Evolutionary conservation across 2,329 filamentous ascomycete species (phyloP).

Genomic region (Huntiella decipiens): DNA sequence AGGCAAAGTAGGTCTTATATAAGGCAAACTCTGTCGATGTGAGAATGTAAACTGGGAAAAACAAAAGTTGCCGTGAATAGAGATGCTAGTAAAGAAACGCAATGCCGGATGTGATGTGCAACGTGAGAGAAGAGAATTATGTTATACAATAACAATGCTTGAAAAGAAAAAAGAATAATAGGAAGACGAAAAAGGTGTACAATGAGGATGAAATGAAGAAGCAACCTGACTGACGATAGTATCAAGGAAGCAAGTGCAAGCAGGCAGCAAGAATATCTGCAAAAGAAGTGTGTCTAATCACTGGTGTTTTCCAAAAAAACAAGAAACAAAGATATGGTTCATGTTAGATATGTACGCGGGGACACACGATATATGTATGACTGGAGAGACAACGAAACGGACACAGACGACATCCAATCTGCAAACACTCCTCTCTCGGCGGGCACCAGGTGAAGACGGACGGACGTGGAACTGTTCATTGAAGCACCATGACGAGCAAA

Average conservation of each 20-base stretch:
- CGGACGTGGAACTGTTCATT: too few relatives aligned
- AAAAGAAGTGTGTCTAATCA: not conserved
- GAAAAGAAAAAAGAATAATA: not conserved
- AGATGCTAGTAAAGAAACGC: too few relatives aligned
- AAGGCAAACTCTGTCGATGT: too few relatives aligned
- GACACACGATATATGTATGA: slow-evolving; percentile 4
- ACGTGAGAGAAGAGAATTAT: too few relatives aligned
- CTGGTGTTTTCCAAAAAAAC: slow-evolving; percentile 2
- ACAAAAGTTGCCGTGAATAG: too few relatives aligned
- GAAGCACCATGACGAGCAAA: not conserved
- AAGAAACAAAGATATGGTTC: not conserved
- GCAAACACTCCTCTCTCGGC: not conserved
- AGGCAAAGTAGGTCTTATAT: too few relatives aligned
- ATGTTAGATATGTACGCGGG: slow-evolving; percentile 1
- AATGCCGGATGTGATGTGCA: too few relatives aligned
- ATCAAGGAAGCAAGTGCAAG: not conserved
- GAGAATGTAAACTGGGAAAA: too few relatives aligned
- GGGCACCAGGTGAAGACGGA: not conserved
- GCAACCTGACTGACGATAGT: not conserved
- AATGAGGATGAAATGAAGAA: slow-evolving; percentile 1
- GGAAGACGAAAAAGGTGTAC: not conserved
- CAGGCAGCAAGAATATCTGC: too few relatives aligned
- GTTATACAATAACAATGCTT: not conserved
- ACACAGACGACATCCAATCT: not conserved
- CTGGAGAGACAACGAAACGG: slow-evolving; percentile 1